These are phyloP conservation scores for Cladorrhinum sp. DNA, from an alignment of 2,329 filamentous ascomycete genomes.

Conservation along the genomic window DNA sequence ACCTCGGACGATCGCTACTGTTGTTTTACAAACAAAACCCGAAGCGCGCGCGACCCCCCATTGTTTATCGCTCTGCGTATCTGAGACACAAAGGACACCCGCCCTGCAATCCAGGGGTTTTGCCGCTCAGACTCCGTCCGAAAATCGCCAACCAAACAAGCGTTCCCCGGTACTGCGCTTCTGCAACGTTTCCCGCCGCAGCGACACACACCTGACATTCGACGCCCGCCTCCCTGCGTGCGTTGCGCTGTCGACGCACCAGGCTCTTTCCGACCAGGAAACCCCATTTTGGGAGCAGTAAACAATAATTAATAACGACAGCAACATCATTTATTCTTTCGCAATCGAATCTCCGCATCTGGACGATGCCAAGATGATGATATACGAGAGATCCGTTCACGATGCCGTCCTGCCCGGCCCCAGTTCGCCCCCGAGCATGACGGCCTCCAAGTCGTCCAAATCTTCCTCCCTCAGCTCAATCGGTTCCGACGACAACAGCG, in stretches of 20 bases:
- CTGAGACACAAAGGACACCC: conserved; percentile 20
- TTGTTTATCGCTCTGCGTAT: conserved; percentile 5
- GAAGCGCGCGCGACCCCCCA: conserved; percentile 7
- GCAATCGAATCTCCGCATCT: neutral
- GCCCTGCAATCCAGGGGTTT: conserved; percentile 17
- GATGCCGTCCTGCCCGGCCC: conserved; percentile 46
- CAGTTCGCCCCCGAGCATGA: conserved; percentile 74
- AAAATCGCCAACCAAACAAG: conserved; percentile 16
- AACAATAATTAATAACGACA: conserved; percentile 7
- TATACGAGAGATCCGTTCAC: conserved; percentile 38
- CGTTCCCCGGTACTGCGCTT: conserved; percentile 6
- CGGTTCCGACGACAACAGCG: conserved; percentile 68
- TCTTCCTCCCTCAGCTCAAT: conserved; percentile 84
- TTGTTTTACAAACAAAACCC: neutral
- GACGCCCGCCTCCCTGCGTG: neutral
- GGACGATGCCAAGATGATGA: conserved; percentile 37
- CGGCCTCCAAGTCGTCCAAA: conserved; percentile 81
- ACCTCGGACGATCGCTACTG: neutral
- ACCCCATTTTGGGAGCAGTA: neutral
- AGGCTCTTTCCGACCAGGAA: conserved; percentile 5
- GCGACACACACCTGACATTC: conserved; percentile 4
- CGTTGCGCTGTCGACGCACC: conserved; percentile 8
- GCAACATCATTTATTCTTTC: conserved; percentile 2
- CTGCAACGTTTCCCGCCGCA: conserved; percentile 19
- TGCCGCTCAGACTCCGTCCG: conserved; percentile 19